Conservation (phyloP, 2,329 filamentous ascomycete species). For the Teratosphaeria zuluensis region DNA sequence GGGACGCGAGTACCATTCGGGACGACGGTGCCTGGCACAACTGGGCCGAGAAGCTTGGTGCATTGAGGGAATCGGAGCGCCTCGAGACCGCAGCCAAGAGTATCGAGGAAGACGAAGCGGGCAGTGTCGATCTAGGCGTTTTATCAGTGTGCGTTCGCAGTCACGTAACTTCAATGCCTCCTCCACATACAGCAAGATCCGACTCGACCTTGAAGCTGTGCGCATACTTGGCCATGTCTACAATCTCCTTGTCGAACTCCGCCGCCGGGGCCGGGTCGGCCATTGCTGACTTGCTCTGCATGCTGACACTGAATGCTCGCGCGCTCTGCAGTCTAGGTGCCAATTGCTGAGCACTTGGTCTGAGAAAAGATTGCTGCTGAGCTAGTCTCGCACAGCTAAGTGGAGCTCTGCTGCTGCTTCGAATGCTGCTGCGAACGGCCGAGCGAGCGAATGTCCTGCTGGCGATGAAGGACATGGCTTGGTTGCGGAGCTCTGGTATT, state of each 20-base stretch:
- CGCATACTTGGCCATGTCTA: constrained; percentile 90
- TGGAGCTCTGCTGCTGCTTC: constrained; percentile 17
- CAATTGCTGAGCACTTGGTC: constrained; percentile 8
- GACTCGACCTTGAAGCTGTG: constrained; percentile 86
- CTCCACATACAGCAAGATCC: constrained; percentile 69
- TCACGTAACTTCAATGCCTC: neutral
- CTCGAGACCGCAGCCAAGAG: constrained; percentile 91
- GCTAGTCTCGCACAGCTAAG: constrained; percentile 17
- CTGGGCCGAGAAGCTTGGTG: constrained; percentile 83
- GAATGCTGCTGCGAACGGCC: constrained; percentile 15
- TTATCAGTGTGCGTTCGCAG: neutral
- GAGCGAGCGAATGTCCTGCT: constrained; percentile 29
- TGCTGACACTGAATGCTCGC: constrained; percentile 23
- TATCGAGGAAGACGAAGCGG: constrained; percentile 93
- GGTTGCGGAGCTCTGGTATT: neutral
- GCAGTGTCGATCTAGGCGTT: constrained; percentile 76
- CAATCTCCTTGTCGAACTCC: constrained; percentile 79
- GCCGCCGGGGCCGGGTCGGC: constrained; percentile 19
- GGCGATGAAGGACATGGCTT: constrained; percentile 24
- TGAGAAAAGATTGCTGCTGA: constrained; percentile 7
- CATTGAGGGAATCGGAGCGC: constrained; percentile 93
- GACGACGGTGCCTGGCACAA: constrained; percentile 81
- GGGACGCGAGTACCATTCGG: constrained; percentile 87
- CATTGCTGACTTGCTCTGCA: constrained; percentile 21
- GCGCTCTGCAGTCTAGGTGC: constrained; percentile 6